Percentiles rank a stretch among this genome's conserved stretches.
Evolutionary conservation across 2,329 filamentous ascomycete genomes (phyloP).

Genomic region (Epichloe aotearoae): DNA sequence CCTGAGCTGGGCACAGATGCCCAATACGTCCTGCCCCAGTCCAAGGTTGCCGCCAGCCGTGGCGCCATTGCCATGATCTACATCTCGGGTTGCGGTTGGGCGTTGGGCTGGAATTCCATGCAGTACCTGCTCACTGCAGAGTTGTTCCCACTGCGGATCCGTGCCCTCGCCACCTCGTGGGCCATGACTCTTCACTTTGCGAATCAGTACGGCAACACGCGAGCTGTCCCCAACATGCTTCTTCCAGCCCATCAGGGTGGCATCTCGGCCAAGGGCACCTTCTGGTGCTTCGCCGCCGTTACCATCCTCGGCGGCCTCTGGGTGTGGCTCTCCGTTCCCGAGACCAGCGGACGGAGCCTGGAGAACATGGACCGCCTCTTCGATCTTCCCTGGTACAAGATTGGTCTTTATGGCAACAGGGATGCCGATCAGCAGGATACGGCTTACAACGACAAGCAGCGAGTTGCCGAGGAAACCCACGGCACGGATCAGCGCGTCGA

Average conservation of each 20-base stretch:
- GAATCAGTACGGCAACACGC: slow-evolving; percentile 66
- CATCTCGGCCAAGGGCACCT: slow-evolving; percentile 51
- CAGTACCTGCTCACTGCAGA: slow-evolving; percentile 70
- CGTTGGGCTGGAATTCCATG: slow-evolving; percentile 61
- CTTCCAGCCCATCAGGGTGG: slow-evolving; percentile 33
- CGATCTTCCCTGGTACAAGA: slow-evolving; percentile 59
- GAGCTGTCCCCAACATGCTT: slow-evolving; percentile 65
- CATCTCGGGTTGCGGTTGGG: slow-evolving; percentile 55
- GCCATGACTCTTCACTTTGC: slow-evolving; percentile 70
- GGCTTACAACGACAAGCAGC: slow-evolving; percentile 31
- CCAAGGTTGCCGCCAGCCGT: slow-evolving; percentile 43
- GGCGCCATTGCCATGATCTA: slow-evolving; percentile 65
- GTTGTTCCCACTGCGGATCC: slow-evolving; percentile 61
- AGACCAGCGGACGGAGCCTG: slow-evolving; percentile 52
- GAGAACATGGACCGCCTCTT: slow-evolving; percentile 64
- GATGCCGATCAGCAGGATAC: slow-evolving; percentile 36
- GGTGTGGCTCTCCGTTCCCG: slow-evolving; percentile 61
- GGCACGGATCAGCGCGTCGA: slow-evolving; percentile 24
- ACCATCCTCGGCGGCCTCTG: slow-evolving; percentile 55
- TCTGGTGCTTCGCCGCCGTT: slow-evolving; percentile 61
- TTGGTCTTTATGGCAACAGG: slow-evolving; percentile 44
- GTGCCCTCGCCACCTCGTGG: slow-evolving; percentile 55
- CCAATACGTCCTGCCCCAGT: slow-evolving; percentile 30
- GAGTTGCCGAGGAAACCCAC: slow-evolving; percentile 18
- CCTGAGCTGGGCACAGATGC: slow-evolving; percentile 42